Conservation (phyloP, 305 asterid species). For the Rubia peregrina region DNA sequence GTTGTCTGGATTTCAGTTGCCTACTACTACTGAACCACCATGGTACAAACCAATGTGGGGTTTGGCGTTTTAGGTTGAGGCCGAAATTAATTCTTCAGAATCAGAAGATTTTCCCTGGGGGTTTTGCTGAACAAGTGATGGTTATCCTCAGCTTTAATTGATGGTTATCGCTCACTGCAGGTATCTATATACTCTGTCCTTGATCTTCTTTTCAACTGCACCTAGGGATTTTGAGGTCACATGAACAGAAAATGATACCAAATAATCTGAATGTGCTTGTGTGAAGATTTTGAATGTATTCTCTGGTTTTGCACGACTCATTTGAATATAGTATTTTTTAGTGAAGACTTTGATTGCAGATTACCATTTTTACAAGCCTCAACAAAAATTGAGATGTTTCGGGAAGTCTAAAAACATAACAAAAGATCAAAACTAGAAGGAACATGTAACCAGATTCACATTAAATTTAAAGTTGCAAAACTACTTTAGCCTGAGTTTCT, state of each 20-base stretch:
- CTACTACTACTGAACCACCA: constrained; percentile 81
- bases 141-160: not conserved
- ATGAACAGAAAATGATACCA: not conserved
- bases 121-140: not conserved
- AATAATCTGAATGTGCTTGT: not conserved
- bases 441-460: not conserved
- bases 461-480: not conserved
- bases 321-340: too few species aligned
- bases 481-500: not conserved
- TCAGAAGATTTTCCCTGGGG: too few species aligned
- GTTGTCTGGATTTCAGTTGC: constrained; percentile 79
- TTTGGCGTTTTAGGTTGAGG: constrained; percentile 65
- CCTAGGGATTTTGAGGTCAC: not conserved
- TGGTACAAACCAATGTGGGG: constrained; percentile 99
- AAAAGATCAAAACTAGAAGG: not conserved
- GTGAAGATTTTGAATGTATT: not conserved
- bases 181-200: not conserved
- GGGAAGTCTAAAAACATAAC: not conserved
- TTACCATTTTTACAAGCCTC: not conserved
- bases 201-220: not conserved
- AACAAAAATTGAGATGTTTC: not conserved
- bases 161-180: not conserved
- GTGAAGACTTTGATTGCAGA: not conserved
- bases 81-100: constrained; percentile 34
- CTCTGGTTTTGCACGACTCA: not conserved